phyloP scores from a whole-genome alignment of 306 rosid genomes.

The Sophora flavescens region DNA sequence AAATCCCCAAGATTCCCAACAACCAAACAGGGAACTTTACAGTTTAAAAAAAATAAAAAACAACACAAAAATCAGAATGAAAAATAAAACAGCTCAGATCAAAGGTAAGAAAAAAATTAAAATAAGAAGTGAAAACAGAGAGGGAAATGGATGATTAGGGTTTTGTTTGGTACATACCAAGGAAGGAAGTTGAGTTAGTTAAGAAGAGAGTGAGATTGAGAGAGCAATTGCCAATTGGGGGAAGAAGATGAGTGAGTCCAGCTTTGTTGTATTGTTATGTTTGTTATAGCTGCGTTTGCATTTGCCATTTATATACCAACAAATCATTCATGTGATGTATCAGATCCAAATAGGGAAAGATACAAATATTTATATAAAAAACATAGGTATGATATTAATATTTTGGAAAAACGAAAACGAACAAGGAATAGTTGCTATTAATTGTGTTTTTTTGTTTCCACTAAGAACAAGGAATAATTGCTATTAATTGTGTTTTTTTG shows the following conservation, averaged over 20 bases:
- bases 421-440: conserved; percentile 6
- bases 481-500: background rate
- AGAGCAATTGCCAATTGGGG: conserved; percentile 45
- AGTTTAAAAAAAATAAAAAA: conserved; percentile 47
- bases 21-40: conserved; percentile 43
- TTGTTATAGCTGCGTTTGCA: conserved; percentile 27
- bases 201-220: conserved; percentile 59
- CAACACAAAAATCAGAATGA: conserved; percentile 37
- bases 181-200: conserved; percentile 40
- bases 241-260: conserved; percentile 38
- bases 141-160: conserved; percentile 50
- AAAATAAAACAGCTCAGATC: conserved; percentile 54
- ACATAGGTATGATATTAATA: background rate
- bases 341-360: conserved; percentile 14
- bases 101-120: conserved; percentile 36
- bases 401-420: conserved; percentile 14
- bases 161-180: conserved; percentile 52
- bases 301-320: conserved; percentile 35
- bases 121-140: background rate
- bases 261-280: conserved; percentile 41
- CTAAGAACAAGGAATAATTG: conserved; percentile 23
- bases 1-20: conserved; percentile 39
- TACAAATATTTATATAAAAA: background rate
- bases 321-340: conserved; percentile 5
- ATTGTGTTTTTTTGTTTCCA: background rate